Base-by-base conservation (phyloP, 2,329 filamentous ascomycete genomes). In the Diaporthe helianthi region DNA sequence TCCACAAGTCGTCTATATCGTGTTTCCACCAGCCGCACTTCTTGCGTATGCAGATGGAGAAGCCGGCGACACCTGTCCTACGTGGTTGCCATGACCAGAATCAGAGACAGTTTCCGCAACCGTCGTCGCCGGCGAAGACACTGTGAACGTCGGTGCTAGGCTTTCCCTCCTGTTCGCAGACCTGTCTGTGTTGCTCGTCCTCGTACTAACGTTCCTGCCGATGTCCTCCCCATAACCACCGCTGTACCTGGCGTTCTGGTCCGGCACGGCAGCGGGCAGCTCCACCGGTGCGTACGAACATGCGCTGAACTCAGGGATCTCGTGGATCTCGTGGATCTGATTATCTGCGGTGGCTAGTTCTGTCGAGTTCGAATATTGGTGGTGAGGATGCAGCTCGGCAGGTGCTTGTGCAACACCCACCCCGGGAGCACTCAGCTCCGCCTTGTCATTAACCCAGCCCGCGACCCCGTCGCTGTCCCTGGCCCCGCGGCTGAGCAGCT, bases 241-340 rank as follows among this genome's bases (percentile, higher is more conserved):
- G 29, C 58, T 63, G 58, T 63, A 24, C 58, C 58, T 63, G 29
- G 7, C 26, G n/a, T 29, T 49, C 9, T 47, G 41, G 13, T 63
- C 58, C n/a, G 58, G 58, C 19, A 63, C 44, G 44, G 58, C 44
- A 63, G 58, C 58, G 7, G 58, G 58, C 2, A 63, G 44, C n/a
- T 63, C 58, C 17, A 63, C 58, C 10, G 58, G 58, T 36, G 58
- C 58, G n/a, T 63, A 63, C 13, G 58, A 49, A 12, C 58, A 63
- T 10, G 58, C 44, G 8, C 58, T 49, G n/a, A 44, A 4, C 58
- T 49, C 58, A 5, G 58, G 58, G 44, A 63, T 63, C 29, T 63
- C 58, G 44, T 63, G 58, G 44, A 63, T 63, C 29, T 63, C 58
- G 44, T 63, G 58, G n/a, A 63, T 63, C 58, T 63, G 58, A 13